These are phyloP conservation scores for Dillenia suffruticosa DNA, from an alignment of 164 flowering plant genomes.

Conservation along the genomic window DNA sequence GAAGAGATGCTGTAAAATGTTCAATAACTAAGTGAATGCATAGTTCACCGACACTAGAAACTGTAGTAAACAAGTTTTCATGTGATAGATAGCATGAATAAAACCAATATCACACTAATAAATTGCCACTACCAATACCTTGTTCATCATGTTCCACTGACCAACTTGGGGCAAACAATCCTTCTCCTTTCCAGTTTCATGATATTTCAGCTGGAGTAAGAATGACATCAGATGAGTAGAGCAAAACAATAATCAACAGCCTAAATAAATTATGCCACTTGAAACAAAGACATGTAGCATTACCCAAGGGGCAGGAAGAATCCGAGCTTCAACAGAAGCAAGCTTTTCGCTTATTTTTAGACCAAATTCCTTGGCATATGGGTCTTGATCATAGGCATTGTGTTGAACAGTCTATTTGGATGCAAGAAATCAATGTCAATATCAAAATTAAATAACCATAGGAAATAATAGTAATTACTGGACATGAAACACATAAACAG, in stretches of 20 bases:
- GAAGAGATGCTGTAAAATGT: no score
- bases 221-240: constrained; percentile 4
- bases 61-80: no score
- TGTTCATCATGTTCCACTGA: constrained; percentile 93
- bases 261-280: background rate
- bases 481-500: no score
- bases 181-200: constrained; percentile 75
- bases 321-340: constrained; percentile 74
- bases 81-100: no score
- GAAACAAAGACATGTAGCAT: constrained; percentile 7
- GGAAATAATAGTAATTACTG: no score
- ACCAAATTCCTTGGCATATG: constrained; percentile 78
- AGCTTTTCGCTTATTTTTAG: constrained; percentile 71
- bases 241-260: background rate
- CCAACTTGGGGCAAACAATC: constrained; percentile 86
- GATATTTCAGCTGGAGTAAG: constrained; percentile 62
- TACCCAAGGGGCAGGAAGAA: constrained; percentile 91
- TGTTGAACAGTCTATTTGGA: constrained; percentile 60
- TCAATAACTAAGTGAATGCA: no score
- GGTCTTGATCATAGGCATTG: constrained; percentile 67
- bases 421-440: background rate
- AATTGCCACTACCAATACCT: constrained; percentile 29
- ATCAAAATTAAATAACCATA: no score
- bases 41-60: no score
- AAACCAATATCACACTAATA: no score